Percentiles rank a stretch among this genome's conserved stretches.
Conservation (phyloP, 2,329 filamentous ascomycete genomes). For the Clarireedia homoeocarpa region DNA sequence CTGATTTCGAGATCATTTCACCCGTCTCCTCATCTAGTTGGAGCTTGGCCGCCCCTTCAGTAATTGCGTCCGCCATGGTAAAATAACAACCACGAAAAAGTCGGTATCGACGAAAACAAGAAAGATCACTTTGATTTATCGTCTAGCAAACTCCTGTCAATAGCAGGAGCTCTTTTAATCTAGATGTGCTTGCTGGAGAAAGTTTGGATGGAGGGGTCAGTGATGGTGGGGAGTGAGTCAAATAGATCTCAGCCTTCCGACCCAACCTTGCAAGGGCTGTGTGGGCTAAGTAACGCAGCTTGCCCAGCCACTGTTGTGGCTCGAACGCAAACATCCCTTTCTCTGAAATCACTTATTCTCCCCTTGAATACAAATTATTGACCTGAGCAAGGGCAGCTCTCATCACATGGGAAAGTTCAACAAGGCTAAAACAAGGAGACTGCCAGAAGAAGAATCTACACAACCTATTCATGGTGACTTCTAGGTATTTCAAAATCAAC, state of each 20-base stretch:
- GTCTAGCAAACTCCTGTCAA: neutral
- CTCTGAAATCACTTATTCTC: no score
- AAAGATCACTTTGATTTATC: neutral
- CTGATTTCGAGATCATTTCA: conserved; percentile 58
- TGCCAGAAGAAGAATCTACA: no score
- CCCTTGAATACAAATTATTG: no score
- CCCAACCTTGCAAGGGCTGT: neutral
- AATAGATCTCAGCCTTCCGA: no score
- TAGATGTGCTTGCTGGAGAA: neutral
- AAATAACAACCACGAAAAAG: neutral
- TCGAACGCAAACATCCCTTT: no score
- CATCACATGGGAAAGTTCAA: no score
- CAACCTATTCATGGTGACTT: no score
- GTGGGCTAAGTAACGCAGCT: neutral
- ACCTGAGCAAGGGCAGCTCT: no score
- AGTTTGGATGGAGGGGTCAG: neutral
- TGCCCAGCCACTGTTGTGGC: neutral
- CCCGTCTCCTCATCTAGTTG: conserved; percentile 55
- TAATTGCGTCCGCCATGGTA: conserved; percentile 40
- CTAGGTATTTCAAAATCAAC: no score
- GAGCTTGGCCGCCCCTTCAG: conserved; percentile 44
- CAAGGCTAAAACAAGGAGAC: no score
- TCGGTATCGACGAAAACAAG: neutral
- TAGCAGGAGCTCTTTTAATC: no score
- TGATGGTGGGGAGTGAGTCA: neutral